These are phyloP conservation scores for Moesziomyces aphidis DNA, from an alignment of 1,284 basidiomycete species.

Conservation along the genomic window DNA sequence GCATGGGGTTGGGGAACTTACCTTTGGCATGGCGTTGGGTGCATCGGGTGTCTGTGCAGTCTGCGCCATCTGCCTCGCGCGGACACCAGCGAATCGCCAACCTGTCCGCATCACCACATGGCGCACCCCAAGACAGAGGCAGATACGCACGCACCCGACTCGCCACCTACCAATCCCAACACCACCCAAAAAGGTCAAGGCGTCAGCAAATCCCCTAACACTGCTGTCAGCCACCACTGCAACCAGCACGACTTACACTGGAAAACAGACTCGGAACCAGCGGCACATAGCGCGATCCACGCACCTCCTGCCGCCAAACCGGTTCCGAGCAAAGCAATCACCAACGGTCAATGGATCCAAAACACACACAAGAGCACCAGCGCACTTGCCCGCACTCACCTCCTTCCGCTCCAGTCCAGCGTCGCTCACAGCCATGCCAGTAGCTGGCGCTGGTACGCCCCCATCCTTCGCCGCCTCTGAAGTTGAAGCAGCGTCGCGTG, in stretches of 20 bases:
- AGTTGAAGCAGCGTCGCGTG: background rate
- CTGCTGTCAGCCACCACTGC: background rate
- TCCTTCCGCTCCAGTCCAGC: background rate
- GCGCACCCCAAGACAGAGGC: background rate
- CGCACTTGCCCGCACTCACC: slow-evolving; percentile 9
- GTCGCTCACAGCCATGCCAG: background rate
- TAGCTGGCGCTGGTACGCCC: background rate
- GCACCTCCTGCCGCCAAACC: background rate
- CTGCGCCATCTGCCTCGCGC: slow-evolving; percentile 25
- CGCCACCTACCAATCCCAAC: background rate
- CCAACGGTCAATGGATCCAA: slow-evolving; percentile 5
- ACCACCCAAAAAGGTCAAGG: no score
- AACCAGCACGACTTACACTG: slow-evolving; percentile 18
- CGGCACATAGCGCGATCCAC: slow-evolving; percentile 15
- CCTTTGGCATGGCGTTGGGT: slow-evolving; percentile 24
- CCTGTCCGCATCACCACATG: slow-evolving; percentile 5
- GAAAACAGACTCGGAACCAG: slow-evolving; percentile 39
- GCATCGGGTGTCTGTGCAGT: slow-evolving; percentile 13
- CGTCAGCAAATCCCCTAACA: no score
- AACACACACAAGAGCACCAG: no score
- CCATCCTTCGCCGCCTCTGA: background rate
- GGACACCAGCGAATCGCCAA: slow-evolving; percentile 33
- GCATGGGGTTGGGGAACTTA: slow-evolving; percentile 2
- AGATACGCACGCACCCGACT: background rate
- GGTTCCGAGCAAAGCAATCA: background rate